phyloP scores from a whole-genome alignment of 148 eudicot genomes.

The Limonium bicolor region DNA sequence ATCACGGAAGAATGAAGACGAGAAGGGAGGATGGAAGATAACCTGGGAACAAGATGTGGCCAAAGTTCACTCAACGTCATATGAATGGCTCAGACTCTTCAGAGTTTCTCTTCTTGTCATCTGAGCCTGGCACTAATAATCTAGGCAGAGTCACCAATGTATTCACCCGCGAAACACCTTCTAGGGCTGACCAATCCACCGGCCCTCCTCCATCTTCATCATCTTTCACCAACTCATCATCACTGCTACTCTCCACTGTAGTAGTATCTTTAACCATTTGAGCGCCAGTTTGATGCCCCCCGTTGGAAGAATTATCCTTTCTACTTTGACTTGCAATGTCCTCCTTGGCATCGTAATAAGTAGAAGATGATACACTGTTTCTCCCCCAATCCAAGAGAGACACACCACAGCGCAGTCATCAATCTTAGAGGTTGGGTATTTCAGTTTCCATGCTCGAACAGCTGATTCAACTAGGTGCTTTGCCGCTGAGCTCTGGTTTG shows the following conservation, averaged over 20 bases:
- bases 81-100: conserved; percentile 5
- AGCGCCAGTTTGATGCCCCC: too few species aligned
- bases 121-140: conserved; percentile 19
- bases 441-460: conserved; percentile 58
- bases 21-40: not conserved
- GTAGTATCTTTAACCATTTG: conserved; percentile 12
- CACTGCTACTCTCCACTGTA: conserved; percentile 10
- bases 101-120: conserved; percentile 10
- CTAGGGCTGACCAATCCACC: conserved; percentile 40
- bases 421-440: conserved; percentile 77
- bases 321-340: conserved; percentile 8
- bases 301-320: too few species aligned
- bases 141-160: conserved; percentile 38
- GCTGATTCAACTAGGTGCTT: conserved; percentile 61
- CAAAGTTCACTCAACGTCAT: conserved; percentile 1
- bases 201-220: not conserved
- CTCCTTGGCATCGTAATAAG: conserved; percentile 16
- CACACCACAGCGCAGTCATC: conserved; percentile 92
- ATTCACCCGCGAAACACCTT: conserved; percentile 40
- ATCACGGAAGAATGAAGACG: too few species aligned
- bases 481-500: conserved; percentile 47
- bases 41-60: not conserved
- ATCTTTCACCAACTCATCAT: conserved; percentile 5
- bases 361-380: conserved; percentile 22
- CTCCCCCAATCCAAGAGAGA: conserved; percentile 42